phyloP scores from a whole-genome alignment of 257 asterid species.

The Nicotiana paniculata region DNA sequence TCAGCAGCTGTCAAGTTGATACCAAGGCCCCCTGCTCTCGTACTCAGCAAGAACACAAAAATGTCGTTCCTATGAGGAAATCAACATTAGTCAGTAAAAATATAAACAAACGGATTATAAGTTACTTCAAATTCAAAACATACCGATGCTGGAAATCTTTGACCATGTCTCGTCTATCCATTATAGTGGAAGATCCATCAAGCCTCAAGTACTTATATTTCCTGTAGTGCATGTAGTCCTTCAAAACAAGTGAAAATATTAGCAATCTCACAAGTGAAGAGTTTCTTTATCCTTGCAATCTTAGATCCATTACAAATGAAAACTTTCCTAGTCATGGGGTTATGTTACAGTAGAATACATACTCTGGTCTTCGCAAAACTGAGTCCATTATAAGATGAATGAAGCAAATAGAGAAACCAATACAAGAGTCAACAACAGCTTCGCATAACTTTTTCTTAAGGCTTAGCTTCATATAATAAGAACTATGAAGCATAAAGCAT shows the following conservation, averaged over 20 bases:
- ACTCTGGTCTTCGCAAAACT: background rate
- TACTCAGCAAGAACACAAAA: constrained; percentile 93
- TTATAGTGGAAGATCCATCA: constrained; percentile 91
- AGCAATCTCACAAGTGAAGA: background rate
- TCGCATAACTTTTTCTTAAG: background rate
- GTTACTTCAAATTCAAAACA: constrained; percentile 9
- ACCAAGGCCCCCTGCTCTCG: constrained; percentile 99
- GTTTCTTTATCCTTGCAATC: background rate
- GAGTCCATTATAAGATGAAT: background rate
- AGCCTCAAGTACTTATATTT: constrained; percentile 85
- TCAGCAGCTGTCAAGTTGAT: constrained; percentile 97
- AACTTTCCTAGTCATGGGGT: background rate
- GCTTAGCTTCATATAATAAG: background rate
- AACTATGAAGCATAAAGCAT: background rate
- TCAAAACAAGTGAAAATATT: constrained; percentile 23
- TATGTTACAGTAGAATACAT: background rate
- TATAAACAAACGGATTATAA: background rate
- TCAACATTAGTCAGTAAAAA: constrained; percentile 1
- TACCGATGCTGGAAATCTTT: constrained; percentile 97
- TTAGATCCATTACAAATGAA: background rate
- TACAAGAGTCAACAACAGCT: background rate
- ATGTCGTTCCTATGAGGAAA: constrained; percentile 59
- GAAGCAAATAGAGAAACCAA: background rate
- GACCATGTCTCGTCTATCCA: constrained; percentile 98
- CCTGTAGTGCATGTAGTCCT: constrained; percentile 96